phyloP scores from a whole-genome alignment of 768 basidiomycete species.

The Mycena epipterygia region DNA sequence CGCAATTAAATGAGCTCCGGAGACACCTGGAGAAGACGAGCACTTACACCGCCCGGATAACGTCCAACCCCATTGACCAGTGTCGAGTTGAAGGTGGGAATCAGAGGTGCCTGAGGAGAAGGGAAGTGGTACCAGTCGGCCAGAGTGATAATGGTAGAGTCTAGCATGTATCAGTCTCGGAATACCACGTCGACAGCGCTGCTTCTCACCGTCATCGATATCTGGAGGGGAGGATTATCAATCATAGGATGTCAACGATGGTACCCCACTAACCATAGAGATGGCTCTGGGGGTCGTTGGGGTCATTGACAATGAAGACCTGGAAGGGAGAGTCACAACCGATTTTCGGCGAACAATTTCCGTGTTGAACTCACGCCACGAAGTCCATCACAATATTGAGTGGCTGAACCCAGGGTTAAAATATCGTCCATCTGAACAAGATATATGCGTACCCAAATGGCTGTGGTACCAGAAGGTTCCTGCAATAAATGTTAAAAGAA shows the following conservation, averaged over 20 bases:
- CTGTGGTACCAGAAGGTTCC: constrained; percentile 58
- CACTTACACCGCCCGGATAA: constrained; percentile 24
- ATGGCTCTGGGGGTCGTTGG: constrained; percentile 46
- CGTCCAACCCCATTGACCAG: constrained; percentile 48
- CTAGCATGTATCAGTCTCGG: not conserved
- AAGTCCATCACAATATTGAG: constrained; percentile 58
- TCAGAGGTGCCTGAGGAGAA: constrained; percentile 16
- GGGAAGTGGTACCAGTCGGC: constrained; percentile 52
- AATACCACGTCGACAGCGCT: not conserved
- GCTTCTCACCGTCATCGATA: constrained; percentile 50
- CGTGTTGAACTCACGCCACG: not conserved
- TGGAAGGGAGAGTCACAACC: too few relatives aligned
- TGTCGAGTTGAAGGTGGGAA: constrained; percentile 37
- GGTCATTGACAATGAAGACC: constrained; percentile 50
- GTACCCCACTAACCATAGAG: constrained; percentile 43
- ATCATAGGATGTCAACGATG: not conserved
- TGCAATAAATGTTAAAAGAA: constrained; percentile 33
- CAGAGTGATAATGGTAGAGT: constrained; percentile 48
- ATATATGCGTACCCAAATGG: constrained; percentile 50
- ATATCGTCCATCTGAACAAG: constrained; percentile 39
- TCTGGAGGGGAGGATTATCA: constrained; percentile 23
- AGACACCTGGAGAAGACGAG: not conserved
- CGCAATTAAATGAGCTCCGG: constrained; percentile 39
- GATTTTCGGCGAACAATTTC: too few relatives aligned
- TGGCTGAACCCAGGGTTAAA: constrained; percentile 43